Base-by-base conservation (phyloP, 2,329 filamentous ascomycete genomes). In the Lasiodiplodia gonubiensis region DNA sequence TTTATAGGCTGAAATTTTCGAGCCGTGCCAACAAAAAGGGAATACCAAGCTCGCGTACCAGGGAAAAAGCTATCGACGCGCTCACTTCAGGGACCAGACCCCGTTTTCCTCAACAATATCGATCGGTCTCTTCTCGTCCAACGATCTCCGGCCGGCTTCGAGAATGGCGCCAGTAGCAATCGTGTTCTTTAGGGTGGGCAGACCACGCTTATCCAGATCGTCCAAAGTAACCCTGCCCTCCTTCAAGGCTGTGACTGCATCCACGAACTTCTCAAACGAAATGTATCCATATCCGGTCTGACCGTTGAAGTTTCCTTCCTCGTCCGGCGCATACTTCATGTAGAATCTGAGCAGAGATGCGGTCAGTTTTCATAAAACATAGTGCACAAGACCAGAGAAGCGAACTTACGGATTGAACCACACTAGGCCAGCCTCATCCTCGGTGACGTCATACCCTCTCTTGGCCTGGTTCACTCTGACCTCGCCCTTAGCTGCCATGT, bases 211-310 rank as follows among this genome's bases (percentile, higher is more conserved):
- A 73, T 97, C 94, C 37, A 97, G 84, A 70, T 94, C 89, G 30
- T 89, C 89, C 1, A 94, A 85, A 61, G 87, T 92, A 57, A 90
- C 83, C 52, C 85, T 84, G 25, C 92, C 91, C 35, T 91, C 88
- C 75, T 95, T 96, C 64, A 97, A 83, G 6, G 88, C 87, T 53
- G 88, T 88, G 76, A 93, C 93, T 14, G 90, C 93, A 77, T 97
- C 93, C 60, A 97, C 89, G 79, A 97, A 97, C 81, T 97, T 97
- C 83, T 97, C 94, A 75, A 97, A 94, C 23, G 91, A 95, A 68
- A 97, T 88, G 80, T 97, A 97, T 39, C 94, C 94, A 78, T 97
- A 97, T 27, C 94, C 94, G 7, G 89, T 90, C 82, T 97, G 94
- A 42, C 94, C 94, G 66, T 88, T 89, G 79, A 97, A 97, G 81